A percentile compares a stretch with the other conserved stretches of the same genome.
These are phyloP conservation scores for Amylocystis lapponica DNA, from an alignment of 768 basidiomycete genomes.

Conservation along the genomic window DNA sequence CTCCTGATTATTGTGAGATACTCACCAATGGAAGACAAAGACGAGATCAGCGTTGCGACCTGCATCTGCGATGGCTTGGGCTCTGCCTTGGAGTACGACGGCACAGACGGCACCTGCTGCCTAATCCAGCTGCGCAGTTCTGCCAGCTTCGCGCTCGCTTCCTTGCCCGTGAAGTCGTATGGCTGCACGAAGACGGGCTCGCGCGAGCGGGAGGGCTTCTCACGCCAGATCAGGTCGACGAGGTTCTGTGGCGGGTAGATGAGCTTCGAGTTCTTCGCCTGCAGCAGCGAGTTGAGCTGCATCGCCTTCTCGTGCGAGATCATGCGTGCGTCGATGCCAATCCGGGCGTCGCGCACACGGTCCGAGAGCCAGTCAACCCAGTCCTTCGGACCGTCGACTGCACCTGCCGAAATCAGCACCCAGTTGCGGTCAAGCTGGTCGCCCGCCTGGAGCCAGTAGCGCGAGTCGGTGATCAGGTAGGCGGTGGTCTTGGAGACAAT, in stretches of 20 bases:
- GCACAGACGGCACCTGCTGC: constrained; percentile 49
- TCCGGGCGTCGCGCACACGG: constrained; percentile 29
- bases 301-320: constrained; percentile 68
- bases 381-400: constrained; percentile 48
- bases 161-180: constrained; percentile 64
- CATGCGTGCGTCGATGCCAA: constrained; percentile 86
- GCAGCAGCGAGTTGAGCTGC: constrained; percentile 51
- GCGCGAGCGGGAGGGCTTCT: constrained; percentile 64
- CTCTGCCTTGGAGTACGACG: constrained; percentile 56
- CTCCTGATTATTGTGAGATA: constrained; percentile 2
- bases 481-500: constrained; percentile 62
- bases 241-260: constrained; percentile 81
- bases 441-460: constrained; percentile 79
- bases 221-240: constrained; percentile 76
- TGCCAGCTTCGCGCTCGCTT: constrained; percentile 64
- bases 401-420: constrained; percentile 57
- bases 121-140: constrained; percentile 68
- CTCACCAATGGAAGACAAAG: constrained; percentile 67
- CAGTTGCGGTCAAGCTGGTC: constrained; percentile 70
- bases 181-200: constrained; percentile 63
- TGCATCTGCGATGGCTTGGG: constrained; percentile 60
- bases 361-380: constrained; percentile 71
- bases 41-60: constrained; percentile 61
- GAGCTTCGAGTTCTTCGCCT: constrained; percentile 53
- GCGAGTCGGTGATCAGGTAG: constrained; percentile 73